These are phyloP conservation scores for Rhizopogon roseolus DNA, from an alignment of 768 basidiomycete species.

Conservation along the genomic window DNA sequence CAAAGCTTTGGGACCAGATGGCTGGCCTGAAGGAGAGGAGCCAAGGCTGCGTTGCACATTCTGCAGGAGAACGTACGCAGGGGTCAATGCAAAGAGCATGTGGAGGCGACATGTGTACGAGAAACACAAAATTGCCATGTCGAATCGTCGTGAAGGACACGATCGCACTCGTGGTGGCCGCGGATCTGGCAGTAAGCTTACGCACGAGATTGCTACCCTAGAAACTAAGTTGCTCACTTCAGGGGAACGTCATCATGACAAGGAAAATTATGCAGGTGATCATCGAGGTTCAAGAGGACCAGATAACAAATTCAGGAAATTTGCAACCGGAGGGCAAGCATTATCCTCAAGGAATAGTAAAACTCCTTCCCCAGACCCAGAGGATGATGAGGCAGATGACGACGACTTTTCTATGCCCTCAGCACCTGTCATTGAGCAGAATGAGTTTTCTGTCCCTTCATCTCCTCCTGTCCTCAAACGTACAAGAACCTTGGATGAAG, in stretches of 20 bases:
- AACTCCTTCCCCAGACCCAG: neutral
- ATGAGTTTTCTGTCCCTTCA: conserved; percentile 16
- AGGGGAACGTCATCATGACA: conserved; percentile 49
- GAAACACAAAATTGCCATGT: conserved; percentile 88
- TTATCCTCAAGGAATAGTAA: conserved; percentile 5
- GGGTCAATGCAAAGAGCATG: conserved; percentile 89
- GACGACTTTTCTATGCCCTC: conserved; percentile 12
- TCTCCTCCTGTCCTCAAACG: conserved; percentile 12
- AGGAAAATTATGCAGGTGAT: conserved; percentile 28
- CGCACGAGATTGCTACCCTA: neutral
- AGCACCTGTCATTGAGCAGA: conserved; percentile 20
- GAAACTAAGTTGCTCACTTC: conserved; percentile 16
- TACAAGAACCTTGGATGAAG: neutral
- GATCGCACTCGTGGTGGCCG: conserved; percentile 59
- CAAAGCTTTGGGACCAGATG: conserved; percentile 61
- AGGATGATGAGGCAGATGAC: conserved; percentile 7
- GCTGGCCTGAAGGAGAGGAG: conserved; percentile 79
- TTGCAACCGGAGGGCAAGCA: neutral
- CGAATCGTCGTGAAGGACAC: conserved; percentile 70
- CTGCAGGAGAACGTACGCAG: conserved; percentile 78
- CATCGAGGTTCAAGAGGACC: conserved; percentile 19
- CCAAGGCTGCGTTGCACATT: conserved; percentile 80
- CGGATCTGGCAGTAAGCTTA: conserved; percentile 56
- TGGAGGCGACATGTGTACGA: conserved; percentile 87
- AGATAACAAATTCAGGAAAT: conserved; percentile 13